Percentiles rank a stretch among this genome's conserved stretches.
Evolutionary conservation across 2,329 filamentous ascomycete species (phyloP).

Genomic region (Xylaria multiplex): DNA sequence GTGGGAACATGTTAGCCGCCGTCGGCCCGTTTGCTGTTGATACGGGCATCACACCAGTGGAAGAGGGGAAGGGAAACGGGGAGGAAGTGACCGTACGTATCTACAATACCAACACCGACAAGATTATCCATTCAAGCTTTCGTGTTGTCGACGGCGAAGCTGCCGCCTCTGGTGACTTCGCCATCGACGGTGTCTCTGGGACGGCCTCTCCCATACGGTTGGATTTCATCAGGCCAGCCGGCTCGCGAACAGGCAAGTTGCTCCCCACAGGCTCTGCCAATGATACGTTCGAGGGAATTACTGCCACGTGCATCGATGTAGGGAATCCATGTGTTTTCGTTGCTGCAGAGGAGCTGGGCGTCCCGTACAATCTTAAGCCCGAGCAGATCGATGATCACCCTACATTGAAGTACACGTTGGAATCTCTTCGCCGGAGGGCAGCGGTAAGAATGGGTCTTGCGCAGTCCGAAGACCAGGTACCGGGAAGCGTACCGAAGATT

Average conservation of each 20-base stretch:
- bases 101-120: conserved; percentile 49
- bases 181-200: conserved; percentile 55
- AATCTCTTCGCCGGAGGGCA: conserved; percentile 52
- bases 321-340: conserved; percentile 57
- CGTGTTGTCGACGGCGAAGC: conserved; percentile 43
- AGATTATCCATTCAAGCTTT: conserved; percentile 53
- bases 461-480: conserved; percentile 41
- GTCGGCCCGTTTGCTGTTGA: conserved; percentile 69
- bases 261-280: conserved; percentile 1
- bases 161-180: conserved; percentile 49
- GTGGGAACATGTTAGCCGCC: conserved; percentile 67
- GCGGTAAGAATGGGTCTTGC: conserved; percentile 55
- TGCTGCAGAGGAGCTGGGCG: conserved; percentile 47
- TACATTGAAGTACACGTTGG: conserved; percentile 48
- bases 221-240: conserved; percentile 53
- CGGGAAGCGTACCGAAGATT: conserved; percentile 56
- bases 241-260: conserved; percentile 50
- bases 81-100: conserved; percentile 35
- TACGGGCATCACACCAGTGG: conserved; percentile 54
- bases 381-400: conserved; percentile 48
- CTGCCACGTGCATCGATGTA: conserved; percentile 49
- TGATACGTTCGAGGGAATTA: background rate
- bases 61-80: conserved; percentile 25
- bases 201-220: conserved; percentile 51
- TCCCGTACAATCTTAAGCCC: conserved; percentile 41